Evolutionary conservation across 345 rosid species (phyloP).

Genomic region (Eucalyptus erythrocorys): DNA sequence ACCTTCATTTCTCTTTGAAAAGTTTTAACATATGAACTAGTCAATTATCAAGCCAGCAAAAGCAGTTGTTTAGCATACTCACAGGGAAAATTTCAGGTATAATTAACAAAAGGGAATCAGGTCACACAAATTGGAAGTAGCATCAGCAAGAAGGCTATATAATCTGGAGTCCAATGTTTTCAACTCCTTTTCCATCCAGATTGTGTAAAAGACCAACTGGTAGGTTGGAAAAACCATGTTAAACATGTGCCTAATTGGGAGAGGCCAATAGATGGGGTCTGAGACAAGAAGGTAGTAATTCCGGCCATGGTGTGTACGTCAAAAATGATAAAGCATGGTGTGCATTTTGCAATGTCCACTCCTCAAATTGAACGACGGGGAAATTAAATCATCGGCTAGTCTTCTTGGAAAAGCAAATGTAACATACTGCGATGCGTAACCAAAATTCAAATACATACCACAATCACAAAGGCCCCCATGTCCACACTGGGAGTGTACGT

Average conservation of each 20-base stretch:
- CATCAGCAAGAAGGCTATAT: neutral
- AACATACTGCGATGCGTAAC: neutral
- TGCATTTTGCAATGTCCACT: neutral
- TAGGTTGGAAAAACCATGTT: neutral
- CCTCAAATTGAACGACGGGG: neutral
- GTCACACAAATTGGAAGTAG: neutral
- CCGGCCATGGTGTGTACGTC: neutral
- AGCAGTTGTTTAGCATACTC: neutral
- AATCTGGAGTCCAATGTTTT: neutral
- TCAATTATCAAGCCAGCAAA: neutral
- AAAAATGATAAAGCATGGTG: neutral
- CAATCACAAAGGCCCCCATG: constrained; percentile 98
- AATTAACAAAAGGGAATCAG: neutral
- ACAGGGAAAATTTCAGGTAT: neutral
- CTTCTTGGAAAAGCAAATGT: neutral
- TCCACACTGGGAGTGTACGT: constrained; percentile 95
- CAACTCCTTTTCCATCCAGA: neutral
- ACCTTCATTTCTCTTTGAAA: neutral
- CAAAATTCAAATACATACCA: constrained; percentile 39
- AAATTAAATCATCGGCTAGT: neutral
- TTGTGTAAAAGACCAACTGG: neutral
- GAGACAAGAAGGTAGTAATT: neutral
- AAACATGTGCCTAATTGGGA: neutral
- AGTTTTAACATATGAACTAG: neutral
- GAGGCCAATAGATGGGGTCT: neutral